Evolutionary conservation across 2,329 filamentous ascomycete species (phyloP), one percentile per base, ranked within the genome.

Genomic region (Trichoderma atrobrunneum): DNA sequence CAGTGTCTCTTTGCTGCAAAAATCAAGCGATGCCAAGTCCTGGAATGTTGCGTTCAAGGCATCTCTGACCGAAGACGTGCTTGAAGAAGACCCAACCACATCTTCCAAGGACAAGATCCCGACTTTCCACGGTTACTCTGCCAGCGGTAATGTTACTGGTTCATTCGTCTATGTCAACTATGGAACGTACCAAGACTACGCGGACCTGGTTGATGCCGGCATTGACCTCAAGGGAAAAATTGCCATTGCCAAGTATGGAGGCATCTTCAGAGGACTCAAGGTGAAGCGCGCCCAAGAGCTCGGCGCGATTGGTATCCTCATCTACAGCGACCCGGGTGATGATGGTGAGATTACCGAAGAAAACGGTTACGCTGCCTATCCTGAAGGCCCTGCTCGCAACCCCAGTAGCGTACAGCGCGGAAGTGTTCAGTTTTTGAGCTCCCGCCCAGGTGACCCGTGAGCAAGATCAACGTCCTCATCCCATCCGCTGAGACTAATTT

Each of bases 101-200:
- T 87, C 90, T 26, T 84, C 94, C 60, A 82, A 87, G 11, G 88
- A 94, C 77, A 87, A 93, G 34, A 87, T 98, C 28, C 94, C 95
- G 1, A 95, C 92, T 0, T 98, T 98, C 84, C 95, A 98, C 79
- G 96, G 95, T 68, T 98, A 98, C 81, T 97, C 94, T 5, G 94
- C 94, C 5, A 95, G 87, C 73, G 95, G 95, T 32, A 97, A 98
- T 80, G 95, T 97, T 62, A 98, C 95, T 0, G 94, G 90, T 3
- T 88, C 90, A 16, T 96, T 93, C 75, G 93, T 97, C 36, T 98
- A 92, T 78, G 94, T 93, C 79, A 98, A 98, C 81, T 97, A 96
- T 78, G 95, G 95, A 67, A 96, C 93, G 0, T 97, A 91, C 78
- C 84, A 87, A 74, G 95, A 98, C 79, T 98, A 91, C 75, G 92